A percentile compares a stretch with the other conserved stretches of the same genome.
phyloP scores from a whole-genome alignment of 352 stramenopile species.

The Globisporangium canariense region DNA sequence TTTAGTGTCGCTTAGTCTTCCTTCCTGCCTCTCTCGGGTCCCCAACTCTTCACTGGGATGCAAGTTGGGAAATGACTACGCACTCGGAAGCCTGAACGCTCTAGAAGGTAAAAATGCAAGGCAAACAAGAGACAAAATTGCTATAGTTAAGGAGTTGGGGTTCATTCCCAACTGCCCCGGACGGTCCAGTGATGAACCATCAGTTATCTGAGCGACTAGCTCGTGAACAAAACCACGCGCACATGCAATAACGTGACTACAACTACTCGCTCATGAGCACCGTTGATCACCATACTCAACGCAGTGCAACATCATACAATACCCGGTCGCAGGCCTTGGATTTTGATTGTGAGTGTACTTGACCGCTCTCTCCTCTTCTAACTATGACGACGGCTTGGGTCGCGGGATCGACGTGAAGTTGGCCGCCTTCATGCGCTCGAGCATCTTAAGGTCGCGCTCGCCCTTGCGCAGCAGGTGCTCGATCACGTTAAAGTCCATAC shows the following conservation, averaged over 20 bases:
- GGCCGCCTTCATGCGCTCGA: slow-evolving; percentile 61
- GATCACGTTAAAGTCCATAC: slow-evolving; percentile 78
- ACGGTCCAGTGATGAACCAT: no score
- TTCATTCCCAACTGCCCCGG: no score
- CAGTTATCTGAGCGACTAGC: no score
- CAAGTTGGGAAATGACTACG: slow-evolving; percentile 40
- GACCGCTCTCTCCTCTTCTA: no score
- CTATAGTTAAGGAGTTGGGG: no score
- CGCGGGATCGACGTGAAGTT: slow-evolving; percentile 43
- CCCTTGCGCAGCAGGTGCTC: slow-evolving; percentile 86
- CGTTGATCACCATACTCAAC: no score
- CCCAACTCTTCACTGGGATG: slow-evolving; percentile 6
- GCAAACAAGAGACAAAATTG: not conserved
- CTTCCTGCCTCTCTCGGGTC: not conserved
- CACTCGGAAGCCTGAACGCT: not conserved
- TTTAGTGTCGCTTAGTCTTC: not conserved
- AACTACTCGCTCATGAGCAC: no score
- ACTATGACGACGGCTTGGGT: not conserved
- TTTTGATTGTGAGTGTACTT: no score
- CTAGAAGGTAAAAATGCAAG: not conserved
- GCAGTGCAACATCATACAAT: no score
- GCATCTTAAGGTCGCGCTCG: slow-evolving; percentile 80
- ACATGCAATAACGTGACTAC: no score
- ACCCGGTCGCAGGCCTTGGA: no score
- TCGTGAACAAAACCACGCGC: no score